phyloP scores from a whole-genome alignment of 352 stramenopile species.

The Phytophthora macrochlamydospora region DNA sequence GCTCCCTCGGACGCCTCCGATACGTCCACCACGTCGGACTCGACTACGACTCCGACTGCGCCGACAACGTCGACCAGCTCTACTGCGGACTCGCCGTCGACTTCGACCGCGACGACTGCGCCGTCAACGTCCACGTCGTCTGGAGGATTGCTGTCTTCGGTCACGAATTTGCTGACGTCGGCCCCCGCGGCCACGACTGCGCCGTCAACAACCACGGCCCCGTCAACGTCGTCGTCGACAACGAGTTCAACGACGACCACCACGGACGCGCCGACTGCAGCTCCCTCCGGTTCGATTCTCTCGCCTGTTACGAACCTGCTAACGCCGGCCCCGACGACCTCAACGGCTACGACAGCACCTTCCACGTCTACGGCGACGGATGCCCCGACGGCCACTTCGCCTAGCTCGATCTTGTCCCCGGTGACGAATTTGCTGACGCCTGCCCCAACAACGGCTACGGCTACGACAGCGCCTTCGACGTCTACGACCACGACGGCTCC shows the following conservation, averaged over 20 bases:
- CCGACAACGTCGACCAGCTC: neutral
- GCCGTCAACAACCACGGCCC: neutral
- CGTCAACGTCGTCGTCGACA: neutral
- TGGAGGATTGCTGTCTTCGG: neutral
- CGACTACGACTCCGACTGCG: neutral
- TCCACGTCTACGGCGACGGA: conserved; percentile 8
- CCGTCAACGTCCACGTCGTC: conserved; percentile 8
- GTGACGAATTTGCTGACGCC: too few species aligned
- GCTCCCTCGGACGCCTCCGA: conserved; percentile 7
- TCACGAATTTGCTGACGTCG: conserved; percentile 1
- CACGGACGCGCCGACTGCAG: conserved; percentile 9
- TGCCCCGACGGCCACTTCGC: conserved; percentile 10
- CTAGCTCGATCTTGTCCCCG: conserved; percentile 1
- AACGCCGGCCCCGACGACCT: conserved; percentile 24
- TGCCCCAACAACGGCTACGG: too few species aligned
- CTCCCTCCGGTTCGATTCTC: conserved; percentile 6
- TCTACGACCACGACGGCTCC: neutral
- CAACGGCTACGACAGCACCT: neutral
- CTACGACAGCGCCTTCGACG: too few species aligned
- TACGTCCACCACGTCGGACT: neutral
- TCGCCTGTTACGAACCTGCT: conserved; percentile 27
- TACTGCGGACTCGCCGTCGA: conserved; percentile 3
- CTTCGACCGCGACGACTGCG: conserved; percentile 3
- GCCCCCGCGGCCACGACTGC: conserved; percentile 3
- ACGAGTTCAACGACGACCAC: neutral